phyloP scores from a whole-genome alignment of 441 rosid species.

The Metrosideros polymorpha region DNA sequence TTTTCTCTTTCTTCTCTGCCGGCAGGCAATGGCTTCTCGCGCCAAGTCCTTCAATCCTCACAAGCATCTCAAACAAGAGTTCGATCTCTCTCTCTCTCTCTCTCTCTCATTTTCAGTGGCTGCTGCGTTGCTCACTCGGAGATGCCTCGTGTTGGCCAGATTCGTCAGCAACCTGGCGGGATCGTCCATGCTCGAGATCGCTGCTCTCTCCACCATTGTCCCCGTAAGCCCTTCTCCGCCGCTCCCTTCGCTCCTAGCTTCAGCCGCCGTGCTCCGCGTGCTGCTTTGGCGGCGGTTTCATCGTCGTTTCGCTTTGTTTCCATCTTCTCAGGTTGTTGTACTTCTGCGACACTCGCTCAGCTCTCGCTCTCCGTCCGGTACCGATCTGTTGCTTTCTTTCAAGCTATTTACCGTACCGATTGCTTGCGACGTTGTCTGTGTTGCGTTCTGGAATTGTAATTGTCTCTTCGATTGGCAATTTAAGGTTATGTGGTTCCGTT shows the following conservation, averaged over 20 bases:
- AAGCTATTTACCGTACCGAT: neutral
- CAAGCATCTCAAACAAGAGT: constrained; percentile 86
- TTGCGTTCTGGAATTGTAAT: neutral
- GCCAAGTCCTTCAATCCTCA: constrained; percentile 35
- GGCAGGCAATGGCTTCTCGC: neutral
- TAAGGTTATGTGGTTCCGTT: neutral
- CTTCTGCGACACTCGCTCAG: constrained; percentile 44
- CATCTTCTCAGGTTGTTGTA: constrained; percentile 43
- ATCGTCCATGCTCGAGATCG: constrained; percentile 69
- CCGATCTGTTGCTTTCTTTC: neutral
- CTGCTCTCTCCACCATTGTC: constrained; percentile 43
- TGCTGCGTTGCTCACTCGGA: neutral
- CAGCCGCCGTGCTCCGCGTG: neutral
- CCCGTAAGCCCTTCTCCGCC: constrained; percentile 32
- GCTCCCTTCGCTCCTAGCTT: neutral
- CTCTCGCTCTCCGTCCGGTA: constrained; percentile 27
- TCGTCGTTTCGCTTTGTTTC: neutral
- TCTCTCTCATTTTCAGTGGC: neutral
- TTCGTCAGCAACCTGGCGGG: constrained; percentile 83
- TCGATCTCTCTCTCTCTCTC: neutral
- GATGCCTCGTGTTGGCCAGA: constrained; percentile 22
- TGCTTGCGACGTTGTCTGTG: neutral
- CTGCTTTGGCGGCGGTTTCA: neutral
- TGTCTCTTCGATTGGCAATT: neutral
- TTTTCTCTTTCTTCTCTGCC: neutral